Base-by-base conservation (phyloP, 495 filamentous ascomycete species). In the Apiosordaria backusii region DNA sequence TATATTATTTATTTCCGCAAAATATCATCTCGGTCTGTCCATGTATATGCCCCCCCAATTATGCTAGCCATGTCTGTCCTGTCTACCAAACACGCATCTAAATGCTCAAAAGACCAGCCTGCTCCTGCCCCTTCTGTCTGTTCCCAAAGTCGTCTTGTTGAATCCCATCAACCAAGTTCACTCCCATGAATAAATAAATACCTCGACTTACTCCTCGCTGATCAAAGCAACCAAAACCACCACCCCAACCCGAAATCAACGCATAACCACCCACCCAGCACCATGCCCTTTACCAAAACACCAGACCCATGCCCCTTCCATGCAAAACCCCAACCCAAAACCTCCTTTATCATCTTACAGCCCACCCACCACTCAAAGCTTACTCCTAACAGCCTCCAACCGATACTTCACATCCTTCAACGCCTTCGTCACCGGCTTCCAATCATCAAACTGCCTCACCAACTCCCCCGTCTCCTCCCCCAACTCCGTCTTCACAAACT, bases 331-430 rank as follows among this genome's bases (percentile, higher is more conserved):
- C 4, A 45, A 45, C 35, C 35, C 35, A 18, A 45, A 9, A 45
- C 10, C 35, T 1, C 35, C 35, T n/a, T n/a, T n/a, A 45, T 13
- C 35, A 7, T 45, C 35, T 15, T 45, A 45, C 13, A 45, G 16
- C n/a, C n/a, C n/a, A n/a, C n/a, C n/a, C n/a, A n/a, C n/a, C 25
- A 50, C 55, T 54, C 70, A 97, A 29, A 95, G 79, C 76, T 92
- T 96, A 5, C 90, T 93, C 69, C 91, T 82, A 57, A 99, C 93
- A 7, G 90, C 93, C 82, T 99, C 95, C 52, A 99, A 79, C 69
- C 95, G 84, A 75, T 96, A 99, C 74, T 95, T 97, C 40, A 99
- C 95, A 81, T 99, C 95, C 77, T 92, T 97, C 63, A 99, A 78
- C 35, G 89, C 89, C 80, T 98, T 99, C 10, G 84, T 95, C 0